A percentile compares a stretch with the other conserved stretches of the same genome.
phyloP scores from a whole-genome alignment of 2,329 filamentous ascomycete genomes.

The Cyanodermella asteris region DNA sequence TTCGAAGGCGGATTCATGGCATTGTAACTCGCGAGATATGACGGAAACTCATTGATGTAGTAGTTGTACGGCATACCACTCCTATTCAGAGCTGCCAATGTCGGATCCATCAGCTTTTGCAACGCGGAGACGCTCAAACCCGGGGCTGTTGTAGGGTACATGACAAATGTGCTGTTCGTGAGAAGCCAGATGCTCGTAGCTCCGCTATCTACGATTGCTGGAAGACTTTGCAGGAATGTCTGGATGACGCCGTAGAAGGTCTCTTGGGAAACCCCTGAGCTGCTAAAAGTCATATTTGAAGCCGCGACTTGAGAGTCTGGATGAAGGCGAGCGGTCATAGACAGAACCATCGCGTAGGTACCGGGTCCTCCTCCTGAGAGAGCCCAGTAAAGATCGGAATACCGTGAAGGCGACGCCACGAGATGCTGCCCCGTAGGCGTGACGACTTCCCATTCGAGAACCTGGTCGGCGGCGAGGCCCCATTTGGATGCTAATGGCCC shows the following conservation, averaged over 20 bases:
- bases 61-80: constrained; percentile 15
- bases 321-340: constrained; percentile 32
- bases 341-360: constrained; percentile 20
- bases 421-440: constrained; percentile 27
- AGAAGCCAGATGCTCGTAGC: constrained; percentile 28
- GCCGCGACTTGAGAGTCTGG: constrained; percentile 21
- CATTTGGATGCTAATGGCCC: constrained; percentile 29
- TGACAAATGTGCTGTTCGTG: constrained; percentile 26
- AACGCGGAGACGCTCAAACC: constrained; percentile 23
- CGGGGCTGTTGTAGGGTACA: constrained; percentile 27
- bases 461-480: constrained; percentile 38
- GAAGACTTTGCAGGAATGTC: constrained; percentile 25
- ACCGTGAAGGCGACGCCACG: constrained; percentile 23
- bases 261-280: constrained; percentile 15
- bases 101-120: constrained; percentile 23
- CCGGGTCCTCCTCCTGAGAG: constrained; percentile 10
- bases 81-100: constrained; percentile 18
- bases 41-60: constrained; percentile 12
- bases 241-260: constrained; percentile 28
- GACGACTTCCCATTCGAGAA: constrained; percentile 34
- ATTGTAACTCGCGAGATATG: constrained; percentile 14
- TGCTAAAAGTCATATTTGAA: constrained; percentile 22
- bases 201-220: constrained; percentile 28
- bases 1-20: constrained; percentile 13
- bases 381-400: constrained; percentile 42